Percentiles rank a stretch among this genome's conserved stretches.
These are phyloP conservation scores for Phialocephala sp. DNA, from an alignment of 2,329 filamentous ascomycete genomes.

Conservation along the genomic window DNA sequence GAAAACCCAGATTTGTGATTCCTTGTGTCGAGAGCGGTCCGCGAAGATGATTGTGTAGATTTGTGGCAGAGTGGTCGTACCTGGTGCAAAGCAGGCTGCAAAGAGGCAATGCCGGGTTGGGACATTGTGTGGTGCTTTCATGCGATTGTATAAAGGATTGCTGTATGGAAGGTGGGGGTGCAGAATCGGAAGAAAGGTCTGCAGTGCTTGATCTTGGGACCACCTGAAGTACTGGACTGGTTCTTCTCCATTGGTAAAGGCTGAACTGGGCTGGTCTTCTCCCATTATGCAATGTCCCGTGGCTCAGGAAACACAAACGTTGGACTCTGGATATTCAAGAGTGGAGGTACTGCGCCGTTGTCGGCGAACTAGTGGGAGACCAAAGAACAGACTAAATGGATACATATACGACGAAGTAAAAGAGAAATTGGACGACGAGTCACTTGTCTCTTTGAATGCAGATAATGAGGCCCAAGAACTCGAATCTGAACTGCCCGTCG, in stretches of 20 bases:
- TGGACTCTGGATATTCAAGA: neutral
- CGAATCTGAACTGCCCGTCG: neutral
- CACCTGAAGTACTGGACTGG: neutral
- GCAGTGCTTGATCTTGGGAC: conserved; percentile 20
- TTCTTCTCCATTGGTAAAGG: neutral
- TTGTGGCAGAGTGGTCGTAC: conserved; percentile 18
- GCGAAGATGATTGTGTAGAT: conserved; percentile 40
- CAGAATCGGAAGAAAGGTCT: conserved; percentile 34
- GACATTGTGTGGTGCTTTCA: conserved; percentile 40
- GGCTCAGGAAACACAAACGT: neutral
- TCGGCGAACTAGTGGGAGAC: neutral
- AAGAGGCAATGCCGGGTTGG: conserved; percentile 39
- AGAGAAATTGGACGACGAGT: neutral
- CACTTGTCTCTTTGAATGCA: conserved; percentile 4
- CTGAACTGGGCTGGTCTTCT: too few species aligned
- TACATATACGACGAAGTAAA: neutral
- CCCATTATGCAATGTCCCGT: neutral
- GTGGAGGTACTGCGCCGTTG: neutral
- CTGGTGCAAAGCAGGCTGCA: conserved; percentile 38
- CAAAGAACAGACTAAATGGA: neutral
- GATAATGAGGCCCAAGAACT: too few species aligned
- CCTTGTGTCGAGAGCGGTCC: conserved; percentile 39
- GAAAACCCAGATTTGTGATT: conserved; percentile 42
- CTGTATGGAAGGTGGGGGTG: conserved; percentile 36
- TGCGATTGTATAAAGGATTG: conserved; percentile 39